phyloP scores from a whole-genome alignment of 1,284 basidiomycete genomes.

The Heterobasidion irregulare region DNA sequence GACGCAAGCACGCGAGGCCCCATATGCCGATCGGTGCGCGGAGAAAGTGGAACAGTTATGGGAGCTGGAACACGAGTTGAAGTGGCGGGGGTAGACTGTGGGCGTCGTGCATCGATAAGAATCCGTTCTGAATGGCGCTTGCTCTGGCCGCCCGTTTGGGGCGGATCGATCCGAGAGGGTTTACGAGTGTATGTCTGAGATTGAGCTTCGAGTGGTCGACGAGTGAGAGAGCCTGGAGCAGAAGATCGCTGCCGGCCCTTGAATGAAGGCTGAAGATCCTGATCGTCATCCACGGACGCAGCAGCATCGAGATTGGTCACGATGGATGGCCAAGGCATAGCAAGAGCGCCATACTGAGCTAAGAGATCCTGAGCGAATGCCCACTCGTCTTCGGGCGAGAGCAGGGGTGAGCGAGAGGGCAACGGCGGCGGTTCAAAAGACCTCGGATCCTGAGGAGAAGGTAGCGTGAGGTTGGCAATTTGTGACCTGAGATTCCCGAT shows the following conservation, averaged over 20 bases:
- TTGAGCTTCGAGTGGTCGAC: background rate
- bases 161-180: background rate
- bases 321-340: background rate
- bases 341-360: constrained; percentile 14
- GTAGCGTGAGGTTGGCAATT: constrained; percentile 14
- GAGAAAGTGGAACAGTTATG: background rate
- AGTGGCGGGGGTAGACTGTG: constrained; percentile 6
- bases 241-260: background rate
- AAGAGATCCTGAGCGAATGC: constrained; percentile 32
- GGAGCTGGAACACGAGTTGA: background rate
- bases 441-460: constrained; percentile 1
- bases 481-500: constrained; percentile 30
- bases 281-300: background rate
- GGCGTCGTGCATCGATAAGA: background rate
- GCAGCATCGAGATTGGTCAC: background rate
- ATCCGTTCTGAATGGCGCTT: background rate
- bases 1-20: too few relatives aligned
- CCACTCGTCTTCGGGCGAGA: constrained; percentile 33
- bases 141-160: too few relatives aligned
- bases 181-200: background rate
- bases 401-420: constrained; percentile 4
- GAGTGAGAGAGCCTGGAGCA: background rate
- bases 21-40: too few relatives aligned
- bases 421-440: constrained; percentile 4
- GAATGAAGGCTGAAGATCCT: background rate